A percentile compares a stretch with the other conserved stretches of the same genome.
These are phyloP conservation scores for Crithidia acanthocephali DNA, from an alignment of 208 protist species.

Conservation along the genomic window DNA sequence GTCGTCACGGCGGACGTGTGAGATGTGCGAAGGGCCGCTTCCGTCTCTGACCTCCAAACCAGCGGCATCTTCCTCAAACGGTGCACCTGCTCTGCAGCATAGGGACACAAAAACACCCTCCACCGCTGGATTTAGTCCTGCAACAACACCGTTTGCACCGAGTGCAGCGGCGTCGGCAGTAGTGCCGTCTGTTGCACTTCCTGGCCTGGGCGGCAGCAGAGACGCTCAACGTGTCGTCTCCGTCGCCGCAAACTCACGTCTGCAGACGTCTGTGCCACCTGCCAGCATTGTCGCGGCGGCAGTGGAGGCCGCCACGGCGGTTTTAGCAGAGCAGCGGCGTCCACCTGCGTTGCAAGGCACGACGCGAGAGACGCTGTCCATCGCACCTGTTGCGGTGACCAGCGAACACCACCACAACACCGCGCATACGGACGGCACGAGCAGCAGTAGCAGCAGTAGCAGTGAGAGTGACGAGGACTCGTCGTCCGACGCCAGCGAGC, in stretches of 20 bases:
- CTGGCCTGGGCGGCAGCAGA: neutral
- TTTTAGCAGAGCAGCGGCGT: neutral
- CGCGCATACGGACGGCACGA: neutral
- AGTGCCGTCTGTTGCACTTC: constrained; percentile 20
- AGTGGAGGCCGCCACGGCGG: neutral
- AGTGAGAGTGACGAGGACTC: constrained; percentile 31
- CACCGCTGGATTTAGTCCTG: neutral
- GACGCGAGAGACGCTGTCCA: constrained; percentile 1
- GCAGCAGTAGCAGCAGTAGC: neutral
- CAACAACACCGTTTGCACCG: neutral
- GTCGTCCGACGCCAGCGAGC: constrained; percentile 15
- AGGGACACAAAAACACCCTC: no score
- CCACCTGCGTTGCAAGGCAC: neutral
- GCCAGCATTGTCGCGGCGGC: neutral
- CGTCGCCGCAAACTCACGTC: neutral
- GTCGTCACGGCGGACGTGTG: constrained; percentile 16
- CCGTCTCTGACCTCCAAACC: neutral
- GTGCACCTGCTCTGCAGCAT: no score
- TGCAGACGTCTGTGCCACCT: neutral
- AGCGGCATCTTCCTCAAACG: neutral
- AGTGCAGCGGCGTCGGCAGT: neutral
- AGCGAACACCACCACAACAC: neutral
- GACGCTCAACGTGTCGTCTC: neutral
- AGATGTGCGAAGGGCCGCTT: constrained; percentile 37
- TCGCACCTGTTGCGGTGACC: neutral